Base-by-base conservation (phyloP, 306 rosid species). In the Chamaecrista fasciculata region DNA sequence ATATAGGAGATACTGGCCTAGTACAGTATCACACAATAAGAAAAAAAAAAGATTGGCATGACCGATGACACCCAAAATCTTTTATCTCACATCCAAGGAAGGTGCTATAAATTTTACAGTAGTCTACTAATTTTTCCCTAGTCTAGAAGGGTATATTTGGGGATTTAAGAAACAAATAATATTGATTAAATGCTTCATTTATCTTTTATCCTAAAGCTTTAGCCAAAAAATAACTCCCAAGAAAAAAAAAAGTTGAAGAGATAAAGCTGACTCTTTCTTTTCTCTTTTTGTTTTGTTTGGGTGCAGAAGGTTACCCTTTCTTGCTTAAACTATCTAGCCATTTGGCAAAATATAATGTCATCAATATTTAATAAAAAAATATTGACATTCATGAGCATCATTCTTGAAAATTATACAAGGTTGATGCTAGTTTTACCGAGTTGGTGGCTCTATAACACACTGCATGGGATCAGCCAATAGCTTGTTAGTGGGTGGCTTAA, bases 401-500 rank as follows among this genome's bases (percentile, higher is more conserved):
- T 33, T 50, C 51, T 50, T 34, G 58, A 53, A 67, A 33, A 62
- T 69, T 2, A 65, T 12, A 29, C 34, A 6, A 14, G 12, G 34
- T 23, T 23, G 34, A 6, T 62, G 40, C 34, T 49, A 61, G 69
- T 67, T 46, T 59, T 60, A 47, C 71, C 14, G 37, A 23, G 71
- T 61, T 53, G 56, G 75, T 61, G 85, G 89, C 81, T 85, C 91
- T 78, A 79, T 86, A 33, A 93, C 76, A 70, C 79, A 81, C 24
- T 60, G 69, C 65, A 1, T 71, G 40, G 90, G 72, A 48, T 86
- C 87, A 53, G 96, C 85, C 83, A 90, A 82, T 69, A 90, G 75
- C 75, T 80, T 77, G 74, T 88, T 96, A 69, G 18, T 67, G 40
- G 47, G 76, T 55, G 98, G 91, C 76, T 80, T 81, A 78, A 90